These are phyloP conservation scores for Camellia oleifera DNA, from an alignment of 179 eudicot species.

Conservation along the genomic window DNA sequence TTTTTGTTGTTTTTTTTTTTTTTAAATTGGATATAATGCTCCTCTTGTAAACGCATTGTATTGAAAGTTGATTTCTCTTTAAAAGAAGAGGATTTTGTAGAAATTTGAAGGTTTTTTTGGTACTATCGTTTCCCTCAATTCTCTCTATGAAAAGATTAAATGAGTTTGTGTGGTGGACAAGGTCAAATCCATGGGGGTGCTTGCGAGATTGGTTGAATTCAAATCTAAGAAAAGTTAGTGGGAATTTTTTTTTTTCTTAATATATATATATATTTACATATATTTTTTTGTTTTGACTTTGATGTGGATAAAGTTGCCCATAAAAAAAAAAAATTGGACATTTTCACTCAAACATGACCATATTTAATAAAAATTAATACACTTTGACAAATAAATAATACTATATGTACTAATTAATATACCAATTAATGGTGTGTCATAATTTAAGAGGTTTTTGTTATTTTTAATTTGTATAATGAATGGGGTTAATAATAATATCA, in stretches of 20 bases:
- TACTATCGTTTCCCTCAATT: not conserved
- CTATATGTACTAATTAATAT: too few species aligned
- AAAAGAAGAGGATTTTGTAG: not conserved
- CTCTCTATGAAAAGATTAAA: not conserved
- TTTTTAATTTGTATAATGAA: too few species aligned
- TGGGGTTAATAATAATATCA: too few species aligned
- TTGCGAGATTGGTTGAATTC: not conserved
- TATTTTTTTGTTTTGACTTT: not conserved
- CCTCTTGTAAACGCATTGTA: not conserved
- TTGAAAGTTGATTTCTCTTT: not conserved
- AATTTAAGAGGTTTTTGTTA: too few species aligned
- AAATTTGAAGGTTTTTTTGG: not conserved
- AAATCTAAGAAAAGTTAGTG: not conserved
- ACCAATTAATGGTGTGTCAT: too few species aligned
- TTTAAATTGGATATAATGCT: not conserved
- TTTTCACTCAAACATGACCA: too few species aligned
- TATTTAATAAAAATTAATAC: too few species aligned
- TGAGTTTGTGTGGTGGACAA: not conserved
- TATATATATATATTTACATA: too few species aligned
- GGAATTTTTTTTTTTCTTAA: not conserved
- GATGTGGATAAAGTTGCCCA: too few species aligned
- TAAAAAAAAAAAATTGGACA: too few species aligned
- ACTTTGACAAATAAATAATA: too few species aligned
- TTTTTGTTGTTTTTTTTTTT: not conserved
- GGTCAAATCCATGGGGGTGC: not conserved